Evolutionary conservation across 257 asterid species (phyloP).

Genomic region (Nicotiana obtusifolia): DNA sequence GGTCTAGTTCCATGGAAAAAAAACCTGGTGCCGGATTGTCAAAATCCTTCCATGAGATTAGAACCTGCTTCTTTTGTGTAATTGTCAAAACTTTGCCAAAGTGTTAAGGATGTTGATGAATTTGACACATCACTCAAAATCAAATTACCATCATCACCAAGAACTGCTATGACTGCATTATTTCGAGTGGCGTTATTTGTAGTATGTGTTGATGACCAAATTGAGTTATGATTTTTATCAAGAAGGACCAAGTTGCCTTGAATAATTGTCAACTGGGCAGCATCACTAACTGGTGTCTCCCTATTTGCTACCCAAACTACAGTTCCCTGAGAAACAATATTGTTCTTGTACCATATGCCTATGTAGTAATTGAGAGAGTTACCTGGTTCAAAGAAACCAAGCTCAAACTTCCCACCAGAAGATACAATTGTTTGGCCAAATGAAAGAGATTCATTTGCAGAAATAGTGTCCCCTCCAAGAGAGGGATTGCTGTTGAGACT

Average conservation of each 20-base stretch:
- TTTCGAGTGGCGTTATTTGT: background rate
- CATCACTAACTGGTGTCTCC: conserved; percentile 32
- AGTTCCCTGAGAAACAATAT: conserved; percentile 7
- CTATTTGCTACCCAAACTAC: conserved; percentile 63
- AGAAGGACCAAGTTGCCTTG: conserved; percentile 10
- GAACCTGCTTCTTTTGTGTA: background rate
- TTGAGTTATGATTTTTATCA: background rate
- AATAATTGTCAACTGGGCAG: background rate
- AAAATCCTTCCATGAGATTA: conserved; percentile 15
- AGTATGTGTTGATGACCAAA: conserved; percentile 9
- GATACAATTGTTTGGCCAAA: background rate
- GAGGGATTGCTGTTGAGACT: background rate
- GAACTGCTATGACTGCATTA: conserved; percentile 4
- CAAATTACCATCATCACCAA: conserved; percentile 14
- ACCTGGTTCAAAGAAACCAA: conserved; percentile 14
- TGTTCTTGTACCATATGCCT: conserved; percentile 34
- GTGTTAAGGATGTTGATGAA: background rate
- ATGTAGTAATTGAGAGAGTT: conserved; percentile 17
- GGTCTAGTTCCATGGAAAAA: conserved; percentile 8
- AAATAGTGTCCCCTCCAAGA: conserved; percentile 5
- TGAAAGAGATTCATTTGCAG: background rate
- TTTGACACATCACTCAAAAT: conserved; percentile 4
- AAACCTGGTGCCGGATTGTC: conserved; percentile 17
- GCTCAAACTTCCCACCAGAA: background rate
- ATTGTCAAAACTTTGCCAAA: conserved; percentile 30